Conservation (phyloP, 2,329 filamentous ascomycete genomes). For the Ampelomyces quisqualis region DNA sequence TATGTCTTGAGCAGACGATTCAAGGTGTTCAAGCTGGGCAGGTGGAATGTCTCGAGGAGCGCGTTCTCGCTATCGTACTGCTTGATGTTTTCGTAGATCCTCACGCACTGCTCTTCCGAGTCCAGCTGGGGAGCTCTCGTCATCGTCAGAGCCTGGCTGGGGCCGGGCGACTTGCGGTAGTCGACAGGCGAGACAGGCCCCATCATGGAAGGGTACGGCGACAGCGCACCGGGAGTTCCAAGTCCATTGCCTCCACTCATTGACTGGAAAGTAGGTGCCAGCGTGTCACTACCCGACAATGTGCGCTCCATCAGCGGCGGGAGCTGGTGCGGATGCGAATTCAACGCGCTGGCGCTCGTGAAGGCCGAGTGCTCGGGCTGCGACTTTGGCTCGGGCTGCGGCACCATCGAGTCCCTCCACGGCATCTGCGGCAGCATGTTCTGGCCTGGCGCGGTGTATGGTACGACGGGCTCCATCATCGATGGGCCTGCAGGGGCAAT, state of each 20-base stretch:
- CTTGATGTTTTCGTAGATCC: slow-evolving; percentile 83
- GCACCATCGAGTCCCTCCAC: slow-evolving; percentile 89
- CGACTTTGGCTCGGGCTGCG: slow-evolving; percentile 71
- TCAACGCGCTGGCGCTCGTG: slow-evolving; percentile 58
- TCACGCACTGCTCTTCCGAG: slow-evolving; percentile 80
- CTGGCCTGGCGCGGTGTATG: slow-evolving; percentile 67
- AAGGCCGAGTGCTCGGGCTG: slow-evolving; percentile 67
- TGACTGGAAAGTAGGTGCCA: slow-evolving; percentile 66
- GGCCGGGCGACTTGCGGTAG: slow-evolving; percentile 69
- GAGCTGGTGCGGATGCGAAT: slow-evolving; percentile 63
- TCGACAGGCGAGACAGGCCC: slow-evolving; percentile 69
- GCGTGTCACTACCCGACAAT: slow-evolving; percentile 58
- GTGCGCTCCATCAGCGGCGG: slow-evolving; percentile 68
- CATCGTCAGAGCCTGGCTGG: slow-evolving; percentile 63
- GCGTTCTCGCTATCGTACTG: slow-evolving; percentile 76
- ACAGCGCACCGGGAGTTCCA: slow-evolving; percentile 71
- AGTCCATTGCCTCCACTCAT: slow-evolving; percentile 70
- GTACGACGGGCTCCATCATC: slow-evolving; percentile 74
- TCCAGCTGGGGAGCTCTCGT: slow-evolving; percentile 76
- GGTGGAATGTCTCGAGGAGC: slow-evolving; percentile 83
- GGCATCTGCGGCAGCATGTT: slow-evolving; percentile 83
- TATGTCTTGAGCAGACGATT: slow-evolving; percentile 95
- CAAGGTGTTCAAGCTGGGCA: slow-evolving; percentile 75
- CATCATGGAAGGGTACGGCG: slow-evolving; percentile 68
- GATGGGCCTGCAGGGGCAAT: slow-evolving; percentile 71